Conservation (phyloP, 2,329 filamentous ascomycete genomes). For the Triangularia verruculosa region DNA sequence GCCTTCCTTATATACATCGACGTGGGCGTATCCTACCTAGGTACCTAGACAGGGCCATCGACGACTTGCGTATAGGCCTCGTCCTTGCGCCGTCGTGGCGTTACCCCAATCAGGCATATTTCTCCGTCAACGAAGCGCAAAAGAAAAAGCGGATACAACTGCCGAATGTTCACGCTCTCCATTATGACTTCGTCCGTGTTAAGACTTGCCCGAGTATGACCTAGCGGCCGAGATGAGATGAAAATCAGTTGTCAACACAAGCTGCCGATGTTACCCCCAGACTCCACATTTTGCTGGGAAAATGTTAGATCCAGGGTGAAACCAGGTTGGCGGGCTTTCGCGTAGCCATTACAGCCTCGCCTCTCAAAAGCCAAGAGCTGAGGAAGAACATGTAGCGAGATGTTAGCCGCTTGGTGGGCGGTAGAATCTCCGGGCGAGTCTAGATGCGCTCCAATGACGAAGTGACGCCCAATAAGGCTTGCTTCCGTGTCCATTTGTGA, state of each 20-base stretch:
- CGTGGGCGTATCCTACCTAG: no score
- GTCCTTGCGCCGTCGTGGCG: background rate
- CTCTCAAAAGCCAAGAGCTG: background rate
- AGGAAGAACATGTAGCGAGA: background rate
- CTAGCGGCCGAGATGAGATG: background rate
- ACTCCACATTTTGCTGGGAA: background rate
- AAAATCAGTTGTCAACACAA: background rate
- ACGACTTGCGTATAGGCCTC: background rate
- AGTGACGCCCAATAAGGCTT: background rate
- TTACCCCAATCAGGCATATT: background rate
- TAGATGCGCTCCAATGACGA: background rate
- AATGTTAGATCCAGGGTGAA: background rate
- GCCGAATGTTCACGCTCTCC: background rate
- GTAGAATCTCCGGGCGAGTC: background rate
- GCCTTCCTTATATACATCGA: background rate
- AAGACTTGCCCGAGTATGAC: background rate
- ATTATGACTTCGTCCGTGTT: background rate
- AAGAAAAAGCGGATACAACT: background rate
- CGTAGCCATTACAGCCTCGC: background rate
- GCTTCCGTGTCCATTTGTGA: background rate
- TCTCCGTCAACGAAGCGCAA: background rate
- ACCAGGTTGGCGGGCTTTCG: background rate
- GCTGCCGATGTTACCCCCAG: background rate
- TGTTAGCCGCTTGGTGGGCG: background rate
- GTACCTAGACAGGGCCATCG: background rate